These are phyloP conservation scores for Conidiobolus incongruus DNA, from an alignment of 371 early-diverging fungal species.

Conservation along the genomic window DNA sequence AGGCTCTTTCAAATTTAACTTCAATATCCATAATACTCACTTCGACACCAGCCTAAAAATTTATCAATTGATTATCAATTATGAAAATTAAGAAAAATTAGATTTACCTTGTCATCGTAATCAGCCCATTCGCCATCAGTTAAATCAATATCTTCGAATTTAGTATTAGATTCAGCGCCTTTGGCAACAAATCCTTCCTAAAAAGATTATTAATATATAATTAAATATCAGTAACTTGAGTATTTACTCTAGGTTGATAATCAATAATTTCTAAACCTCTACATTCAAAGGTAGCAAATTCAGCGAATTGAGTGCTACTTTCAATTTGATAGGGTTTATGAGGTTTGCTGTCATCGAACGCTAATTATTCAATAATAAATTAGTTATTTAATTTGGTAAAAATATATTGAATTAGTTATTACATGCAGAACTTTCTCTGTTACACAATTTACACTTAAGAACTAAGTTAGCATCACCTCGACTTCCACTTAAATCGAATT, in stretches of 20 bases:
- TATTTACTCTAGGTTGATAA: conserved; percentile 43
- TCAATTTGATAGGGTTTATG: conserved; percentile 1
- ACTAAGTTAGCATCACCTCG: conserved; percentile 72
- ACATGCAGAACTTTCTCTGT: conserved; percentile 49
- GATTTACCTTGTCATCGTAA: conserved; percentile 55
- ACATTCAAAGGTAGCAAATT: conserved; percentile 52
- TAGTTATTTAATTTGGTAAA: background rate
- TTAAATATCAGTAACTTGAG: background rate
- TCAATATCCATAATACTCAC: conserved; percentile 9
- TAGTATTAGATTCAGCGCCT: conserved; percentile 42
- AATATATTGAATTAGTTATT: conserved; percentile 7
- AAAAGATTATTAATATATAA: background rate
- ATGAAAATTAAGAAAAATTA: background rate
- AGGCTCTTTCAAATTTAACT: conserved; percentile 5
- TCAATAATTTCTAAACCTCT: conserved; percentile 68
- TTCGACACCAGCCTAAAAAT: conserved; percentile 5
- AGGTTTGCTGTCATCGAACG: background rate
- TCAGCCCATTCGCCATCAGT: conserved; percentile 71
- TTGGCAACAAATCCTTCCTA: conserved; percentile 47
- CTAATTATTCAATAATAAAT: background rate
- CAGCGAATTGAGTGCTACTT: conserved; percentile 15
- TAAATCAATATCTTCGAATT: conserved; percentile 62
- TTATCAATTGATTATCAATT: background rate
- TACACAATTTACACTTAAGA: conserved; percentile 86
- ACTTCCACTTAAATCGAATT: conserved; percentile 17